Conservation (phyloP, 805 yeast species). For the Candida silvatica region DNA sequence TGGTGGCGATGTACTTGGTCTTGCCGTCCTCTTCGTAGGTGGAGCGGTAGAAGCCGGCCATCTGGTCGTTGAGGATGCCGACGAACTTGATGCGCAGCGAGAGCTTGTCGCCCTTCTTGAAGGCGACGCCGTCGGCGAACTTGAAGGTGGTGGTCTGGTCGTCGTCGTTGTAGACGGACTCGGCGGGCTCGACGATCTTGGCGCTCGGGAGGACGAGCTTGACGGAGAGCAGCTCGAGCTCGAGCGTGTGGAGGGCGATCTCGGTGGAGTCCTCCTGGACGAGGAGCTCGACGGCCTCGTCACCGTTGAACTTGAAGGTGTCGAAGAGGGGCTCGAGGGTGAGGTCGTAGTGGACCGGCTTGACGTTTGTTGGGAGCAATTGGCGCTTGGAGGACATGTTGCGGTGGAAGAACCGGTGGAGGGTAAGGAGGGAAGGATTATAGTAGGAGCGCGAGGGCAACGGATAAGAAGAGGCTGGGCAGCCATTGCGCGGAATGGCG, state of each 20-base stretch:
- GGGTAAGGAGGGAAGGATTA: conserved; percentile 7
- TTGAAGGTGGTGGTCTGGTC: conserved; percentile 59
- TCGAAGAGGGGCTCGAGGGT: conserved; percentile 30
- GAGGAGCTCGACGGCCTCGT: conserved; percentile 41
- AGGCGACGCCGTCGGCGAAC: conserved; percentile 33
- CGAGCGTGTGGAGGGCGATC: conserved; percentile 35
- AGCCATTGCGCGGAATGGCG: too few relatives aligned
- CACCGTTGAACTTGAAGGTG: conserved; percentile 41
- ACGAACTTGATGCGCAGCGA: conserved; percentile 28
- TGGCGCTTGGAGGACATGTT: conserved; percentile 19
- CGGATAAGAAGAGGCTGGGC: background rate
- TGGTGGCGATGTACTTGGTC: conserved; percentile 39
- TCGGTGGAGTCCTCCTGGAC: conserved; percentile 37
- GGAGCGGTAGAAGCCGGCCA: conserved; percentile 52
- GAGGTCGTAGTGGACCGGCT: conserved; percentile 70
- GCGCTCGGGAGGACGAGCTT: conserved; percentile 10
- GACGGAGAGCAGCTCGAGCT: conserved; percentile 18
- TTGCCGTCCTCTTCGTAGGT: conserved; percentile 35
- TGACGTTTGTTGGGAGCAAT: conserved; percentile 40
- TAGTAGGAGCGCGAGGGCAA: background rate
- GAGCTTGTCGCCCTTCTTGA: conserved; percentile 22
- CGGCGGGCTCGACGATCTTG: conserved; percentile 13
- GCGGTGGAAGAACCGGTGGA: conserved; percentile 2
- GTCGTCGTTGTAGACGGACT: conserved; percentile 31
- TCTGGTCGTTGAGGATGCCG: conserved; percentile 42